phyloP scores from a whole-genome alignment of 2,329 filamentous ascomycete genomes.

The Dactylella cylindrospora region DNA sequence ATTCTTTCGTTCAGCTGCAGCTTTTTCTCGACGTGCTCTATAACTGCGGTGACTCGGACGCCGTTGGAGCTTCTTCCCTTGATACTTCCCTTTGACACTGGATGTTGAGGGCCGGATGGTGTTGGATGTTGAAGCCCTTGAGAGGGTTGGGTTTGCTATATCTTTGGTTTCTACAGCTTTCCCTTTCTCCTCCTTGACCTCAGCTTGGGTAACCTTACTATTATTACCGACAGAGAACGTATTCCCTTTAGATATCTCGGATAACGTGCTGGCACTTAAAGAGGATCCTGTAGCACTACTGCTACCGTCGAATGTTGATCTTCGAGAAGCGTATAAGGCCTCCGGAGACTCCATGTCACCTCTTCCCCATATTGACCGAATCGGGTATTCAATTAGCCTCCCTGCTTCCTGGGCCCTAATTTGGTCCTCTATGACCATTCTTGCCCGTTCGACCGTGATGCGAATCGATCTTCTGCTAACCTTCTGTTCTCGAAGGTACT shows the following conservation, averaged over 20 bases:
- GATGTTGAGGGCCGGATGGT: constrained; percentile 19
- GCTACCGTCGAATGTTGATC: constrained; percentile 28
- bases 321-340: constrained; percentile 18
- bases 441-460: constrained; percentile 19
- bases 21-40: constrained; percentile 15
- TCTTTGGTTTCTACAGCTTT: background rate
- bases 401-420: constrained; percentile 18
- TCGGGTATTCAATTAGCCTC: constrained; percentile 22
- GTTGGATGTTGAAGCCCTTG: constrained; percentile 22
- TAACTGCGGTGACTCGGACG: constrained; percentile 33
- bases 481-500: constrained; percentile 23
- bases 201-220: constrained; percentile 34
- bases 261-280: constrained; percentile 28
- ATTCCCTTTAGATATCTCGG: constrained; percentile 39
- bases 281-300: constrained; percentile 36
- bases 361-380: constrained; percentile 25
- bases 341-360: constrained; percentile 39
- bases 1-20: background rate
- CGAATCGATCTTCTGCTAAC: constrained; percentile 38
- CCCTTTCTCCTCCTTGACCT: constrained; percentile 3
- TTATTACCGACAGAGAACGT: constrained; percentile 32
- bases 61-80: constrained; percentile 31
- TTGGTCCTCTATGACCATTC: constrained; percentile 21
- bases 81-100: constrained; percentile 18
- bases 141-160: constrained; percentile 7